Conservation (phyloP, 2,329 filamentous ascomycete species). For the Penicillium sp. region DNA sequence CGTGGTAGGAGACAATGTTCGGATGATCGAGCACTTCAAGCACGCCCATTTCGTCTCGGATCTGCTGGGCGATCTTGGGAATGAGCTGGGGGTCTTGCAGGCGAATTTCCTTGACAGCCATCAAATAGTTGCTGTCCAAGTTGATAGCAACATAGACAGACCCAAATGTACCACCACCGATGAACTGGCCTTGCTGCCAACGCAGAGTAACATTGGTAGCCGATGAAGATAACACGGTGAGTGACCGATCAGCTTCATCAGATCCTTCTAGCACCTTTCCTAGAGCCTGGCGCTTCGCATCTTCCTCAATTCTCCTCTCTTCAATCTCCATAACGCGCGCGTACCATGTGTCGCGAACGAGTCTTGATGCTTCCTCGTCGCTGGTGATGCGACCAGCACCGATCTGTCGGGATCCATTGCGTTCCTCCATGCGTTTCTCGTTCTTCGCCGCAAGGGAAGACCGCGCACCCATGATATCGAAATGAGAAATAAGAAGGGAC, state of each 20-base stretch:
- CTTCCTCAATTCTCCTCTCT: constrained; percentile 70
- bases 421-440: constrained; percentile 80
- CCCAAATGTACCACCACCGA: constrained; percentile 94
- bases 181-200: constrained; percentile 98
- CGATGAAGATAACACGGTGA: constrained; percentile 89
- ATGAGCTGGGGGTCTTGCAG: constrained; percentile 96
- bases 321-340: constrained; percentile 73
- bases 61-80: constrained; percentile 87
- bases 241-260: constrained; percentile 91
- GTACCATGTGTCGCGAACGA: constrained; percentile 73
- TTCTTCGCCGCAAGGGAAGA: constrained; percentile 91
- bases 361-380: constrained; percentile 78
- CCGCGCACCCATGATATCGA: constrained; percentile 97
- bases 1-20: constrained; percentile 96
- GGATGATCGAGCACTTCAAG: constrained; percentile 94
- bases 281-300: constrained; percentile 80
- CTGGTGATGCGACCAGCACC: constrained; percentile 72
- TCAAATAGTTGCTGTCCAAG: constrained; percentile 88
- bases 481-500: constrained; percentile 95
- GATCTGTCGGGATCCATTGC: constrained; percentile 71
- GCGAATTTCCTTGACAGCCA: constrained; percentile 98
- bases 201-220: constrained; percentile 93
- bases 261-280: constrained; percentile 89
- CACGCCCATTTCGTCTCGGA: constrained; percentile 95
- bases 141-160: constrained; percentile 98